Evolutionary conservation across 2,329 filamentous ascomycete species (phyloP).

Genomic region (Calonectria montana): DNA sequence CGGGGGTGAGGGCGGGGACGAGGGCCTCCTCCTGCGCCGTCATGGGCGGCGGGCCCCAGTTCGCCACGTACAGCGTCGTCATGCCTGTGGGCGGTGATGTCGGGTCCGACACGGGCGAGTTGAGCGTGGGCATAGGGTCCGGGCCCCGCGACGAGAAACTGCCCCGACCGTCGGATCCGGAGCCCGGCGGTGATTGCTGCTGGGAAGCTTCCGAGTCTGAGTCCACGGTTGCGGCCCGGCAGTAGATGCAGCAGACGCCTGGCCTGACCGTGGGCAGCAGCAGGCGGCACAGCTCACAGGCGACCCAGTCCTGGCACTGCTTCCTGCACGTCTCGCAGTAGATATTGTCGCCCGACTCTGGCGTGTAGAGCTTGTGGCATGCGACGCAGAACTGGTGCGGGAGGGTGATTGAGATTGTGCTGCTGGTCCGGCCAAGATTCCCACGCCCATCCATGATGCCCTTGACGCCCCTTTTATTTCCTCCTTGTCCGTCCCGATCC

Average conservation of each 20-base stretch:
- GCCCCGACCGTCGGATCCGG: background rate
- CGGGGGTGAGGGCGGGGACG: background rate
- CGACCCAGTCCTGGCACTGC: background rate
- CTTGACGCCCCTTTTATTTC: background rate
- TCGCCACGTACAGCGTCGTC: background rate
- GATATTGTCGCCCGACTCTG: background rate
- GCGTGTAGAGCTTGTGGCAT: background rate
- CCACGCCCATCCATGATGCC: background rate
- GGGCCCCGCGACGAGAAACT: background rate
- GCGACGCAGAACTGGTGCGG: conserved; percentile 9
- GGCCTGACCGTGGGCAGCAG: background rate
- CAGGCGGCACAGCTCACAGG: conserved; percentile 17
- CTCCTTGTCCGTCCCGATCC: background rate
- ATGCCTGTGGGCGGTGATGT: background rate
- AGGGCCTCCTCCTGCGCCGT: background rate
- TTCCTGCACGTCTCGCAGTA: conserved; percentile 12
- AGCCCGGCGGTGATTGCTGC: background rate
- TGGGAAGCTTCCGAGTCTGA: background rate
- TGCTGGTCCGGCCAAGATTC: background rate
- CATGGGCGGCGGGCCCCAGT: background rate
- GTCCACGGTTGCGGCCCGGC: background rate
- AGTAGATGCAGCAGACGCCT: conserved; percentile 15
- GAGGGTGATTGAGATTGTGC: background rate
- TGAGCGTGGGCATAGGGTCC: background rate
- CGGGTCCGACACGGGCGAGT: background rate